Evolutionary conservation across 345 rosid species (phyloP).

Genomic region (Rhizophora mangle): DNA sequence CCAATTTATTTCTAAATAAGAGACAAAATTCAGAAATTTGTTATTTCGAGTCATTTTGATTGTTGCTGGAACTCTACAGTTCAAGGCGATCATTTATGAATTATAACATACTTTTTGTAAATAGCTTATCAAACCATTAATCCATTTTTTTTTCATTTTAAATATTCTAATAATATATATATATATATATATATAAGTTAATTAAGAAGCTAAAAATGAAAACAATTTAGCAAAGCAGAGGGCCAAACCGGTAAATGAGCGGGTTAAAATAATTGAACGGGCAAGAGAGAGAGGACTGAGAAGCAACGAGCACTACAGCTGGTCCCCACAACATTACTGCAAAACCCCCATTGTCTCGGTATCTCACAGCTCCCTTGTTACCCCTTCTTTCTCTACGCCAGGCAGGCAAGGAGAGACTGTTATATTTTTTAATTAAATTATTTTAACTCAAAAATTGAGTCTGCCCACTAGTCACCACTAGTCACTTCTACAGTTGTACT

Average conservation of each 20-base stretch:
- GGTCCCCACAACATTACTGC: conserved; percentile 39
- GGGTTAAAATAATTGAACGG: conserved; percentile 24
- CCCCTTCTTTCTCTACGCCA: too few species aligned
- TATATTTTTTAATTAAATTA: not conserved
- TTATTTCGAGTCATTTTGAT: too few species aligned
- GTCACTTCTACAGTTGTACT: not conserved
- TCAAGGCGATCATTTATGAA: too few species aligned
- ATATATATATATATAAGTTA: too few species aligned
- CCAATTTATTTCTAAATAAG: not conserved
- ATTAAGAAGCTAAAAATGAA: not conserved
- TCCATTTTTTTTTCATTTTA: too few species aligned
- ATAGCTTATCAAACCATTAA: too few species aligned
- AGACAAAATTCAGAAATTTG: not conserved
- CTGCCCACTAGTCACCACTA: not conserved
- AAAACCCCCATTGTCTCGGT: conserved; percentile 38
- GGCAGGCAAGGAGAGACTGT: not conserved
- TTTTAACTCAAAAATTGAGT: not conserved
- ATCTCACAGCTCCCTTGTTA: not conserved
- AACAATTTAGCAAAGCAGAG: not conserved
- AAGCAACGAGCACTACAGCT: too few species aligned
- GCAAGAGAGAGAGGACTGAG: not conserved
- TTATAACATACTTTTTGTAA: too few species aligned
- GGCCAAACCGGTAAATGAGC: conserved; percentile 22
- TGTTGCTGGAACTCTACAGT: too few species aligned
- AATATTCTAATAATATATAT: too few species aligned